Conservation (phyloP, 179 eudicot genomes). For the Carnegiea gigantea region DNA sequence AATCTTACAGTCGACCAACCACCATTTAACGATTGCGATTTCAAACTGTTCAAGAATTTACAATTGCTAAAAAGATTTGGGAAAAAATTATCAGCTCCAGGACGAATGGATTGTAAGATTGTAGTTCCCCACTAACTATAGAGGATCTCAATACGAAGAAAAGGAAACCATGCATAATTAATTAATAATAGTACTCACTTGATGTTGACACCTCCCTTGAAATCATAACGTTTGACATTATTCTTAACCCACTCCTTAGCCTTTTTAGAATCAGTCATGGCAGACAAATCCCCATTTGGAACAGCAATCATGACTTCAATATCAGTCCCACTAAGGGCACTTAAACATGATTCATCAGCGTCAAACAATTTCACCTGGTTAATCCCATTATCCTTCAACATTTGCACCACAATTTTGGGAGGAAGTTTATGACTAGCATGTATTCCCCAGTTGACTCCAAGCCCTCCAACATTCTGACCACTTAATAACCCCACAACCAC, state of each 20-base stretch:
- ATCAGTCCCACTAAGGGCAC: slow-evolving; percentile 64
- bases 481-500: slow-evolving; percentile 9
- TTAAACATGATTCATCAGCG: slow-evolving; percentile 57
- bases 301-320: slow-evolving; percentile 92
- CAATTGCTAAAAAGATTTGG: no score
- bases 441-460: slow-evolving; percentile 89
- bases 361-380: slow-evolving; percentile 83
- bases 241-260: slow-evolving; percentile 68
- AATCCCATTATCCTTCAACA: slow-evolving; percentile 81
- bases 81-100: no score
- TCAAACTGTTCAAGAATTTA: no score
- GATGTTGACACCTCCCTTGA: slow-evolving; percentile 81
- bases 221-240: slow-evolving; percentile 63
- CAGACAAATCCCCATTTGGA: slow-evolving; percentile 59
- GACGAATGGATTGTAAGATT: no score
- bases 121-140: no score
- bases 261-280: slow-evolving; percentile 45
- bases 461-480: slow-evolving; percentile 30
- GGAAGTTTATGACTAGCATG: slow-evolving; percentile 63
- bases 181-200: slow-evolving; percentile 34
- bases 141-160: no score
- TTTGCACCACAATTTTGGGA: slow-evolving; percentile 60
- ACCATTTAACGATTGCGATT: no score
- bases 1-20: no score
- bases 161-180: neutral